phyloP scores from a whole-genome alignment of 495 filamentous ascomycete species.

The Clohesyomyces aquaticus region DNA sequence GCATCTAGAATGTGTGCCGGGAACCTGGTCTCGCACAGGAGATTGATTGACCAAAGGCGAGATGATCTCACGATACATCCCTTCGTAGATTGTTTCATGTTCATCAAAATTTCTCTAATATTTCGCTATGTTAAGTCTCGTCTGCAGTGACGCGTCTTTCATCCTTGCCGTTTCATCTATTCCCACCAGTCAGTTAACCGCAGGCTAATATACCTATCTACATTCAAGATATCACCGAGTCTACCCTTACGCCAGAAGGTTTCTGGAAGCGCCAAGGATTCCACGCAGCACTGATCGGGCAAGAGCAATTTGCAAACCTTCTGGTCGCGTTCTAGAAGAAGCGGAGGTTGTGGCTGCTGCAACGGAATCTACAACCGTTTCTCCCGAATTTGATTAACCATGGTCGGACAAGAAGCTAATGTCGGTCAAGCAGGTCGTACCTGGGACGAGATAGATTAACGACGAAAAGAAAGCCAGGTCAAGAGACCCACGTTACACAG shows the following conservation, averaged over 20 bases:
- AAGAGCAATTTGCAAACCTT: slow-evolving; percentile 6
- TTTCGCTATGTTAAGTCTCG: background rate
- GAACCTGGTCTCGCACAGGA: no score
- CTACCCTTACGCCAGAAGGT: slow-evolving; percentile 12
- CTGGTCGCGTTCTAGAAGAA: slow-evolving; percentile 16
- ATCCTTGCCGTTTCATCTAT: slow-evolving; percentile 3
- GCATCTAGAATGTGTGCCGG: background rate
- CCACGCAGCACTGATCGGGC: background rate
- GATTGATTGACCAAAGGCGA: background rate
- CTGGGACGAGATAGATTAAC: slow-evolving; percentile 12
- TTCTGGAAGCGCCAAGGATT: slow-evolving; percentile 9
- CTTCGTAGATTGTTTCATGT: background rate
- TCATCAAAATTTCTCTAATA: background rate
- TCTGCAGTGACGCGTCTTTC: background rate
- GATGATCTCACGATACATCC: background rate
- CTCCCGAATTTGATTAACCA: background rate
- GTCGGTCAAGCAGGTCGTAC: background rate
- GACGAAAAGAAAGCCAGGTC: background rate
- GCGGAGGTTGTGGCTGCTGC: slow-evolving; percentile 1
- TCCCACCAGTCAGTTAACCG: slow-evolving; percentile 10
- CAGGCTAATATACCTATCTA: slow-evolving; percentile 5
- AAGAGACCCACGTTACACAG: slow-evolving; percentile 16
- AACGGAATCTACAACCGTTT: slow-evolving; percentile 10
- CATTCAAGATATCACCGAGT: background rate
- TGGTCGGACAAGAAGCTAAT: slow-evolving; percentile 1